Evolutionary conservation across 768 basidiomycete genomes (phyloP).

Genomic region (Neoboletus subvelutipes): DNA sequence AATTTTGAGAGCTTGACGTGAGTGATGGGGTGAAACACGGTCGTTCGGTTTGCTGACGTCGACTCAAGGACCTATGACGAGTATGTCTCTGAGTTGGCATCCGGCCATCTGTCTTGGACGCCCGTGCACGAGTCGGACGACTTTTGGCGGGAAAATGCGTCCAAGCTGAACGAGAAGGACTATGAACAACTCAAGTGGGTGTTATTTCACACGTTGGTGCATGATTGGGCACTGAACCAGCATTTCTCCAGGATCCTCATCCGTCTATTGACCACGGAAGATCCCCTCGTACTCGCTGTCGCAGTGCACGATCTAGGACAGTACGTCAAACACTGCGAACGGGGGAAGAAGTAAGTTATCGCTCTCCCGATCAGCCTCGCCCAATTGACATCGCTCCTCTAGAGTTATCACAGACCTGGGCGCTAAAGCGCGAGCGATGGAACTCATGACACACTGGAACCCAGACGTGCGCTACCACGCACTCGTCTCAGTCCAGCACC

Average conservation of each 20-base stretch:
- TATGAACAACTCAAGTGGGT: constrained; percentile 80
- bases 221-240: not conserved
- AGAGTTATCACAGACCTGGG: constrained; percentile 83
- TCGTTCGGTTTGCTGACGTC: constrained; percentile 2
- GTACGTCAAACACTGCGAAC: constrained; percentile 89
- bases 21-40: constrained; percentile 23
- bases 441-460: constrained; percentile 87
- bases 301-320: constrained; percentile 93
- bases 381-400: constrained; percentile 1
- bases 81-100: constrained; percentile 85
- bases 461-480: constrained; percentile 92
- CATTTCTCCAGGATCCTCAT: constrained; percentile 60
- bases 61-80: constrained; percentile 86
- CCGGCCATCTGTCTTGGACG: constrained; percentile 92
- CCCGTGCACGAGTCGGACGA: constrained; percentile 95
- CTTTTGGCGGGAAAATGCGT: constrained; percentile 97
- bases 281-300: constrained; percentile 82
- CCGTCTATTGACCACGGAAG: constrained; percentile 61
- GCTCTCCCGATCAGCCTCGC: not conserved
- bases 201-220: not conserved
- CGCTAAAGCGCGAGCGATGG: constrained; percentile 85
- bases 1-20: constrained; percentile 91
- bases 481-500: constrained; percentile 83
- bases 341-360: constrained; percentile 80
- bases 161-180: constrained; percentile 81